Base-by-base conservation (phyloP, 306 rosid genomes). In the Geum urbanum region DNA sequence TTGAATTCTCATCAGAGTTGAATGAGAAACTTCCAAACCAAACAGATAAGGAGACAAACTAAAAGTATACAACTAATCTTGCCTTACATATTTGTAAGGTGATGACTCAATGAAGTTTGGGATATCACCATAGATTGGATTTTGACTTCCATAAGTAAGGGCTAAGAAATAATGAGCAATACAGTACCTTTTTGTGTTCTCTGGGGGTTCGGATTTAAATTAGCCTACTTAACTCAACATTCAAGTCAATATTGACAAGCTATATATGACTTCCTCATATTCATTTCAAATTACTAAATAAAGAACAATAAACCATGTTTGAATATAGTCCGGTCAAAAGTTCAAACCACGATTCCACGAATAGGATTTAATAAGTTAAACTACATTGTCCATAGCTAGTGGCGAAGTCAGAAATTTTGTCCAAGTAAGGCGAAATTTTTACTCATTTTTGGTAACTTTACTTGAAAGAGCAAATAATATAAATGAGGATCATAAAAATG, bases 11-110 rank as follows among this genome's bases (percentile, higher is more conserved):
- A 14, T 15, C 13, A 2, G 41, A 53, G 20, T 20, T 69, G 22
- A 40, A 20, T 6, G 18, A 53, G 63, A 54, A 39, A 69, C 22
- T 54, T 69, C 73, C 63, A 41, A 53, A 14, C 54, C 8, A 54
- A 41, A 40, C 62, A 52, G 72, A 52, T 7, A 12, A 19, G 40
- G 7, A n/a, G 47, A 3, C 60, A 35, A 15, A 45, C 9, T 46
- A 15, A 35, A 27, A 48, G 4, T n/a, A 37, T 51, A 8, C 72
- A 67, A 49, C 41, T 67, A 67, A 37, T 24, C 46, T 32, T 37
- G 4, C 19, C 63, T 57, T 13, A 6, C 14, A 57, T 37, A 8
- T 39, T 60, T 60, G 20, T 15, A 16, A 60, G 46, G 22, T 60
- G 46, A 60, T 35, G 46, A 35, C 64, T 52, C 18, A 14, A 48